Evolutionary conservation across 208 protist genomes (phyloP), one percentile per base, ranked within the genome.

Genomic region (Leptomonas pyrrhocoris): DNA sequence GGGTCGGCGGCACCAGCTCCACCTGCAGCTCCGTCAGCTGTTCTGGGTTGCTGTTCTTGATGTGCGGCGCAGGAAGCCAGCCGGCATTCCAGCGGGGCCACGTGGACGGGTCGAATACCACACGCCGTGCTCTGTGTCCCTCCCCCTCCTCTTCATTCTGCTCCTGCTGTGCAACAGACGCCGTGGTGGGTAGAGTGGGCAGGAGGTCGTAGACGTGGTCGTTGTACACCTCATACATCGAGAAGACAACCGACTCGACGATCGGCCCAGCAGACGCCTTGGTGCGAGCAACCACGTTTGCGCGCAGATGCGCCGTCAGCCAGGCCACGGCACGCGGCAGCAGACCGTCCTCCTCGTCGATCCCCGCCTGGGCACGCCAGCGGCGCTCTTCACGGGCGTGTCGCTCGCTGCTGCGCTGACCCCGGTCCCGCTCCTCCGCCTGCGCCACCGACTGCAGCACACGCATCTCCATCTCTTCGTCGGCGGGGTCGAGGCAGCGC

Each of bases 151-250:
- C 45, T n/a, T 42, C 21, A 25, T 21, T 27, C 5, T 18, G 28
- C 11, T 43, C 21, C 27, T 25, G 28, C 16, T 13, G 18, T 25
- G 57, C 19, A 2, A 45, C 31, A 19, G 63, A 23, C 5, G 38
- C 15, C 13, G 45, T 19, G 13, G 68, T 34, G 0, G 59, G 34
- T 11, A 67, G 68, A 8, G 38, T 28, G 7, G 62, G 76, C 34
- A 86, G 69, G 15, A 86, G 57, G 31, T 86, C 81, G 57, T 75
- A 82, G 3, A 80, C 62, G 30, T 65, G 72, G n/a, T 80, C 73
- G 55, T 80, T 74, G 73, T 83, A 81, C 38, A 86, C 75, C 51
- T 86, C 81, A 40, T 73, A 79, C 61, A 74, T 80, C n/a, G 76
- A 79, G 21, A 81, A 63, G 27, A 51, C 38, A 18, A 85, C 27